Evolutionary conservation across 371 early-diverging fungal genomes (phyloP).

Genomic region (Saksenaea oblongispora): DNA sequence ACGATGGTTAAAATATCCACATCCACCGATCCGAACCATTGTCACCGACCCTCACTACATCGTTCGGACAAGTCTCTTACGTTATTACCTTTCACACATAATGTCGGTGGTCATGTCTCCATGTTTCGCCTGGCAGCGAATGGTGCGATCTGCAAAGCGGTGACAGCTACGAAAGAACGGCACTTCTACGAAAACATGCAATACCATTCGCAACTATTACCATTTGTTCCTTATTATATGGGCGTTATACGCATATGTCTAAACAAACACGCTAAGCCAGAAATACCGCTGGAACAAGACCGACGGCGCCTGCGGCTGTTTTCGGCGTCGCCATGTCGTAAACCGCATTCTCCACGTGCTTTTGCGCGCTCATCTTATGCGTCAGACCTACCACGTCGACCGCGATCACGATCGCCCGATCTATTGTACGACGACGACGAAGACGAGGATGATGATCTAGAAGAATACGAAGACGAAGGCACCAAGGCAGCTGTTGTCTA

Average conservation of each 20-base stretch:
- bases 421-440: neutral
- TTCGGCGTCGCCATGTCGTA: neutral
- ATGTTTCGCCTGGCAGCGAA: conserved; percentile 38
- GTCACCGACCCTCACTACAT: conserved; percentile 10
- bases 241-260: conserved; percentile 27
- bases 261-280: conserved; percentile 9
- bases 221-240: conserved; percentile 38
- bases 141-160: conserved; percentile 41
- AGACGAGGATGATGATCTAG: conserved; percentile 1
- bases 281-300: conserved; percentile 12
- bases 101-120: conserved; percentile 47
- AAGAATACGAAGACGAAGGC: neutral
- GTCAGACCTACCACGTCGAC: neutral
- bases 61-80: conserved; percentile 22
- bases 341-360: conserved; percentile 6
- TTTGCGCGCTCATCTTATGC: conserved; percentile 8
- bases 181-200: conserved; percentile 31
- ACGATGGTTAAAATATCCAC: conserved; percentile 7
- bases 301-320: conserved; percentile 10
- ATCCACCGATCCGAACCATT: neutral
- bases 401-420: conserved; percentile 7
- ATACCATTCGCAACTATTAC: conserved; percentile 26
- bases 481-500: neutral
- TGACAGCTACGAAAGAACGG: conserved; percentile 27
- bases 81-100: conserved; percentile 37